Conservation (phyloP, 495 filamentous ascomycete genomes). For the Tuber magnatum region DNA sequence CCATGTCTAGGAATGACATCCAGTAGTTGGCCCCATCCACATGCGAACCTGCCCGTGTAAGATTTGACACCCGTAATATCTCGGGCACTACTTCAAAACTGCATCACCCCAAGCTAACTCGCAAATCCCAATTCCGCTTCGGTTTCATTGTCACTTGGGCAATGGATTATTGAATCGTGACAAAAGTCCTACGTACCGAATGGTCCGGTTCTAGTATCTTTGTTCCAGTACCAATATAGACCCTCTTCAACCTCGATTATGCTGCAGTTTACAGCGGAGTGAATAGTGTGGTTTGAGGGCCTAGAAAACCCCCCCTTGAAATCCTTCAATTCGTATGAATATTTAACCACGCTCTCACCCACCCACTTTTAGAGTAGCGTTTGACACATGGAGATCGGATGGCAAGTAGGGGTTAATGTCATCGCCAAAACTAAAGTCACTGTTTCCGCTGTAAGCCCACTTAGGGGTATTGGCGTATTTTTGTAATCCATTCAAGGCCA, state of each 20-base stretch:
- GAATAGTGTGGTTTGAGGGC: neutral
- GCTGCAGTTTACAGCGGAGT: neutral
- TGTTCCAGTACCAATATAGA: neutral
- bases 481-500: neutral
- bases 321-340: neutral
- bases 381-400: neutral
- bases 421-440: neutral
- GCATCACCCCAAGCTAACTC: neutral
- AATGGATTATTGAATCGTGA: neutral
- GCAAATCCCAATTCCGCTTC: neutral
- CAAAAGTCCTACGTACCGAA: neutral
- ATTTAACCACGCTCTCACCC: neutral
- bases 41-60: too few relatives aligned
- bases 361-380: neutral
- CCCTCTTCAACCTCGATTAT: neutral
- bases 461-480: neutral
- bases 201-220: neutral
- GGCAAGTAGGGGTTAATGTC: neutral
- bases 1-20: neutral
- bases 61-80: neutral
- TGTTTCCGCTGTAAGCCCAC: neutral
- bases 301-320: neutral
- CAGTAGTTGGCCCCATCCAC: too few relatives aligned
- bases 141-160: neutral
- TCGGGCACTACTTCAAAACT: neutral